A percentile compares a stretch with the other conserved stretches of the same genome.
Evolutionary conservation across 768 basidiomycete species (phyloP).

Genomic region (Tylopilus sp.): DNA sequence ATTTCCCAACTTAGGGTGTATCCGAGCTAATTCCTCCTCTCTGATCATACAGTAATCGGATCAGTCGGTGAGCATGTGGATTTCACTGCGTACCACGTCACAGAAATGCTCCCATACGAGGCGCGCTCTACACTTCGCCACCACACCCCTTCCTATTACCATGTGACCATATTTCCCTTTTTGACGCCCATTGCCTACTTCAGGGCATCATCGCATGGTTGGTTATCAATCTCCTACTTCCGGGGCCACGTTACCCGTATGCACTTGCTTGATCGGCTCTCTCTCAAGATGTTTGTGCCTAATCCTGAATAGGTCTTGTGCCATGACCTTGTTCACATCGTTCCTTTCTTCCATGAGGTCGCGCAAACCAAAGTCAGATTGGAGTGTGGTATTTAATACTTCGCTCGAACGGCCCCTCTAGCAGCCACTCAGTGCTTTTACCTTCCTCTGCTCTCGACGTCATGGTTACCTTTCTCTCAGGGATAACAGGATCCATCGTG

Average conservation of each 20-base stretch:
- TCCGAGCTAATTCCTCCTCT: background rate
- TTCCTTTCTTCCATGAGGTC: conserved; percentile 7
- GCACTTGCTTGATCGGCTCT: background rate
- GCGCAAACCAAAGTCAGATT: background rate
- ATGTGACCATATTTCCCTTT: background rate
- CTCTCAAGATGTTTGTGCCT: background rate
- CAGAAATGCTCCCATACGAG: background rate
- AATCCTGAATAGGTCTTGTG: background rate
- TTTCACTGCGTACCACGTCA: background rate
- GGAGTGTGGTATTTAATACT: conserved; percentile 18
- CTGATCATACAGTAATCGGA: background rate
- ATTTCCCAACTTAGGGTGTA: background rate
- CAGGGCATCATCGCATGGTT: background rate
- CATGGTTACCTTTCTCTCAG: conserved; percentile 16
- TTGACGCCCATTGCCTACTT: background rate
- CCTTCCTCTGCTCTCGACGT: background rate
- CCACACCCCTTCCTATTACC: conserved; percentile 1
- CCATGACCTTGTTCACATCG: background rate
- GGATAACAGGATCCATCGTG: conserved; percentile 1
- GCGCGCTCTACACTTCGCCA: background rate
- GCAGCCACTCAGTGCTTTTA: background rate
- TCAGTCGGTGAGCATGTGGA: conserved; percentile 1
- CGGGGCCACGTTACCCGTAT: conserved; percentile 2
- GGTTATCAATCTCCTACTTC: background rate
- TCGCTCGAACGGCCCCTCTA: background rate